phyloP scores from a whole-genome alignment of 2,329 filamentous ascomycete species.

The Cercospora sesami region DNA sequence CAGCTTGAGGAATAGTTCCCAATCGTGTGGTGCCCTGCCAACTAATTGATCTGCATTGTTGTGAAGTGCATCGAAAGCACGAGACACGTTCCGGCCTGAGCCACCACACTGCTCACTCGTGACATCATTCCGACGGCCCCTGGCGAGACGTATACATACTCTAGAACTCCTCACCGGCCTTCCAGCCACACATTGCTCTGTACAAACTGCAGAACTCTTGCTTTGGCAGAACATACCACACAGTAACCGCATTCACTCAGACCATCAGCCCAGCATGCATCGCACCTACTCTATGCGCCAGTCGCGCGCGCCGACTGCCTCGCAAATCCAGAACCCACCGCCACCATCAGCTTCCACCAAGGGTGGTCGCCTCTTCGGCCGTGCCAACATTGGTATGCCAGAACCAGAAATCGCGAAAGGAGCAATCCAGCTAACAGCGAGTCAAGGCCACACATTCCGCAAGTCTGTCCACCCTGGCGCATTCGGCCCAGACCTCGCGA shows the following conservation, averaged over 20 bases:
- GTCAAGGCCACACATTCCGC: conserved; percentile 67
- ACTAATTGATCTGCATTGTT: conserved; percentile 3
- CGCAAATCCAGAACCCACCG: conserved; percentile 85
- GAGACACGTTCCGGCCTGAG: conserved; percentile 6
- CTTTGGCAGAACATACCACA: not conserved
- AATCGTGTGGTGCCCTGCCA: not conserved
- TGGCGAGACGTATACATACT: conserved; percentile 2
- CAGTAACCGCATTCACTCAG: not conserved
- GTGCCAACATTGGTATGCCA: conserved; percentile 74
- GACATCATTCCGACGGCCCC: conserved; percentile 2
- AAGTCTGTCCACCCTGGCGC: conserved; percentile 69
- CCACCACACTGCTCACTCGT: not conserved
- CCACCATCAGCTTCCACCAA: conserved; percentile 91
- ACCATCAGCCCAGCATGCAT: conserved; percentile 66
- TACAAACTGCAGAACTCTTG: not conserved
- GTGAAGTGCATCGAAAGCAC: not conserved
- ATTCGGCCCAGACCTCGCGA: conserved; percentile 84
- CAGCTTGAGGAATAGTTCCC: not conserved
- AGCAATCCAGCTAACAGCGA: conserved; percentile 4
- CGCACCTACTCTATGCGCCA: conserved; percentile 99
- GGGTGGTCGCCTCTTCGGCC: conserved; percentile 83
- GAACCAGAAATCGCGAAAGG: not conserved
- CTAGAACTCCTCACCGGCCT: not conserved
- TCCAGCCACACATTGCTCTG: conserved; percentile 1
- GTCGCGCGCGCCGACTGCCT: conserved; percentile 91